These are phyloP conservation scores for Excoecaria cochinchinensis DNA, from an alignment of 345 rosid species.

Conservation along the genomic window DNA sequence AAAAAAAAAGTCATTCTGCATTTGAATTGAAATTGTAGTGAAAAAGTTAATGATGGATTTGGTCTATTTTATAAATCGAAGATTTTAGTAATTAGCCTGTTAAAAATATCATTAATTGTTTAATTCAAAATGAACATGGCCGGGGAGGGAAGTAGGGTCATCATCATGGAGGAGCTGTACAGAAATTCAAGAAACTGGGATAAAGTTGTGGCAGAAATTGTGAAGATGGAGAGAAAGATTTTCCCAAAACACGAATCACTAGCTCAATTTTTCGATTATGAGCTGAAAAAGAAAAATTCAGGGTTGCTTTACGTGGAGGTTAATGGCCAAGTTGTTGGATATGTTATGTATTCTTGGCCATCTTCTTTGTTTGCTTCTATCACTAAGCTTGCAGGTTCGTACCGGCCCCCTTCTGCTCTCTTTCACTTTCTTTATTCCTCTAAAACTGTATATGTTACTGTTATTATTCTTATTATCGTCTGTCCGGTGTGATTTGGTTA, in stretches of 20 bases:
- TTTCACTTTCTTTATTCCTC: no score
- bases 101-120: no score
- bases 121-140: no score
- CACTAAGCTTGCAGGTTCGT: constrained; percentile 76
- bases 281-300: constrained; percentile 64
- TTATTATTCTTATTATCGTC: no score
- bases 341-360: constrained; percentile 72
- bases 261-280: constrained; percentile 22
- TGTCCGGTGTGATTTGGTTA: no score
- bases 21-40: no score
- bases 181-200: background rate
- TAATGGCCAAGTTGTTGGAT: constrained; percentile 55
- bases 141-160: background rate
- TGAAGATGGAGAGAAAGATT: background rate
- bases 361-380: constrained; percentile 71
- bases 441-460: no score
- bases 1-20: no score
- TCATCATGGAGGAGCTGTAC: background rate
- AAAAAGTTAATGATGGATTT: no score
- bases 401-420: no score
- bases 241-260: background rate
- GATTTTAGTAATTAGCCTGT: no score
- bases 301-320: constrained; percentile 55
- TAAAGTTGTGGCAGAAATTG: background rate
- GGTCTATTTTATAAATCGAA: no score